Percentiles rank a stretch among this genome's conserved stretches.
phyloP scores from a whole-genome alignment of 148 eudicot genomes.

The Tetragonia tetragonoides region DNA sequence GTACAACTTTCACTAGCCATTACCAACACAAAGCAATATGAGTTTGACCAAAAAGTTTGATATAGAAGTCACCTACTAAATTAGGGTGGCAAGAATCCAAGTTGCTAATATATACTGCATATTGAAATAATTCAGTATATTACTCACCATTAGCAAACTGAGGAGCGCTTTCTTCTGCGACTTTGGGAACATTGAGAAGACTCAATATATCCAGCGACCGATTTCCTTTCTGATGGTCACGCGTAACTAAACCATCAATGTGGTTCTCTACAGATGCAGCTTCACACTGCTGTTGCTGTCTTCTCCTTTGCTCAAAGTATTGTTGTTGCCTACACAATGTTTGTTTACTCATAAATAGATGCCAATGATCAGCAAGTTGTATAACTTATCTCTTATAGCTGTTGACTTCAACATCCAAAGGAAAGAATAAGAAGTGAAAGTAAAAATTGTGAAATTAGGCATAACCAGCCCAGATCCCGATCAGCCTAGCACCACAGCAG shows the following conservation, averaged over 20 bases:
- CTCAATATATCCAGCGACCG: constrained; percentile 76
- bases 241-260: constrained; percentile 35
- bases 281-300: constrained; percentile 55
- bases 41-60: neutral
- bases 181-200: constrained; percentile 51
- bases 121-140: neutral
- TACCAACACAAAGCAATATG: neutral
- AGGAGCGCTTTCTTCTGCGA: constrained; percentile 37
- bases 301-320: constrained; percentile 85
- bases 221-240: constrained; percentile 32
- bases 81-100: neutral
- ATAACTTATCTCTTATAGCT: constrained; percentile 7
- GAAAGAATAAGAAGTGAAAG: neutral
- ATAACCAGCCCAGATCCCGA: neutral
- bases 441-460: neutral
- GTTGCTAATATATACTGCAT: neutral
- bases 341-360: neutral
- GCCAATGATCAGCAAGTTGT: neutral
- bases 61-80: constrained; percentile 5
- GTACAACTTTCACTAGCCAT: neutral
- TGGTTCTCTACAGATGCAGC: constrained; percentile 36
- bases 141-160: constrained; percentile 37
- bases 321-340: constrained; percentile 61
- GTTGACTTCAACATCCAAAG: neutral
- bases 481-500: neutral